Conservation (phyloP, 2,329 filamentous ascomycete species). For the Ceratocystis lukuohia region DNA sequence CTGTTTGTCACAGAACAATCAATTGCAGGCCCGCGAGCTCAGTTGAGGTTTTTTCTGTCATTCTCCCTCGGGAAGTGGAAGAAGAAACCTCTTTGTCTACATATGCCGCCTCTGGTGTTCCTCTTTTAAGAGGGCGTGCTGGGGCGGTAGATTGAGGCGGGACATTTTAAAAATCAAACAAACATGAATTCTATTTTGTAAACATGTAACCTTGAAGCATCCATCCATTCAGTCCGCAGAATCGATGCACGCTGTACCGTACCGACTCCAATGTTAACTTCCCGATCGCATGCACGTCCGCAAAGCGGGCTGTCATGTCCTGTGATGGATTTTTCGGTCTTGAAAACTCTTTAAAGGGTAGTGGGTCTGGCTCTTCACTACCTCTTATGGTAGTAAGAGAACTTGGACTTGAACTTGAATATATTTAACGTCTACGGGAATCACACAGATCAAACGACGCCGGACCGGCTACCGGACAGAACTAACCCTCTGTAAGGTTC, state of each 20-base stretch:
- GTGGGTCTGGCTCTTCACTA: no score
- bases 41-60: not conserved
- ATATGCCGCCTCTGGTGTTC: slow-evolving; percentile 14
- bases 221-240: slow-evolving; percentile 8
- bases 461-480: no score
- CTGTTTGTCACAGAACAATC: slow-evolving; percentile 21
- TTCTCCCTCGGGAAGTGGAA: not conserved
- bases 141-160: slow-evolving; percentile 20
- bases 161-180: slow-evolving; percentile 13
- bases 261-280: no score
- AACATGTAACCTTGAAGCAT: not conserved
- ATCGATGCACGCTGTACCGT: not conserved
- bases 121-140: slow-evolving; percentile 13
- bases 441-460: no score
- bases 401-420: no score
- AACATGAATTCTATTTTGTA: slow-evolving; percentile 4
- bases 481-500: no score
- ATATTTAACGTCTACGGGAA: no score
- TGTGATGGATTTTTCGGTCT: no score
- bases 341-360: no score
- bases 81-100: slow-evolving; percentile 14
- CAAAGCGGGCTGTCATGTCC: no score
- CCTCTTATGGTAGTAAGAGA: no score
- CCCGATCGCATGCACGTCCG: no score
- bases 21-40: slow-evolving; percentile 21